Conservation (phyloP, 495 filamentous ascomycete genomes). For the Hypomontagnella monticulosa region DNA sequence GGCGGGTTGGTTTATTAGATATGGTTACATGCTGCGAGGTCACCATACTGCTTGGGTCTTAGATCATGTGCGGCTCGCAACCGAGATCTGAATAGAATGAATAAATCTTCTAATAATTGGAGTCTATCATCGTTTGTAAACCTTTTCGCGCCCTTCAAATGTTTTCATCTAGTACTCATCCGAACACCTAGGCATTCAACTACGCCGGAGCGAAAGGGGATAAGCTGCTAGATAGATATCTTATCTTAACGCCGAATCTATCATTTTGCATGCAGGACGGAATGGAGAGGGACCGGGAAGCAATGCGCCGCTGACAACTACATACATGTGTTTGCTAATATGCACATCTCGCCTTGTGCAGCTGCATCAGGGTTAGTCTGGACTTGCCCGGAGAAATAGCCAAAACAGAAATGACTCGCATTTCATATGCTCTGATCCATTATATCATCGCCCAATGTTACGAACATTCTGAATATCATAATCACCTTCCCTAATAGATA, state of each 20-base stretch:
- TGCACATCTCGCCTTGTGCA: background rate
- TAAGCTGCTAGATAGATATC: no score
- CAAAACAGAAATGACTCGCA: background rate
- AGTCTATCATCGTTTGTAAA: no score
- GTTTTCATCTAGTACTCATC: no score
- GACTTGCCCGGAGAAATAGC: background rate
- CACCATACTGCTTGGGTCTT: no score
- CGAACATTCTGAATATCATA: background rate
- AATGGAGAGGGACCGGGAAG: background rate
- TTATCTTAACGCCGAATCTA: conserved; percentile 3
- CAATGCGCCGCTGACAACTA: background rate
- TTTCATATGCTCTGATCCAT: background rate
- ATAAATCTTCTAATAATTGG: no score
- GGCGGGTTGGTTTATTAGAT: no score
- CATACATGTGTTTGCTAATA: background rate
- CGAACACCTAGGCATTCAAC: no score
- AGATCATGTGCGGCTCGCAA: no score
- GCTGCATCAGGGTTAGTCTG: background rate
- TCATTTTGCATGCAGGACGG: background rate
- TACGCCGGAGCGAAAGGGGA: no score
- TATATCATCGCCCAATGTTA: background rate
- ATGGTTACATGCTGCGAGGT: no score
- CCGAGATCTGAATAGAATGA: no score
- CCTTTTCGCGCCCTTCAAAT: no score
- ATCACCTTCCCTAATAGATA: background rate